These are phyloP conservation scores for Aspergillus flavus DNA, from an alignment of 2,329 filamentous ascomycete genomes.

Conservation along the genomic window DNA sequence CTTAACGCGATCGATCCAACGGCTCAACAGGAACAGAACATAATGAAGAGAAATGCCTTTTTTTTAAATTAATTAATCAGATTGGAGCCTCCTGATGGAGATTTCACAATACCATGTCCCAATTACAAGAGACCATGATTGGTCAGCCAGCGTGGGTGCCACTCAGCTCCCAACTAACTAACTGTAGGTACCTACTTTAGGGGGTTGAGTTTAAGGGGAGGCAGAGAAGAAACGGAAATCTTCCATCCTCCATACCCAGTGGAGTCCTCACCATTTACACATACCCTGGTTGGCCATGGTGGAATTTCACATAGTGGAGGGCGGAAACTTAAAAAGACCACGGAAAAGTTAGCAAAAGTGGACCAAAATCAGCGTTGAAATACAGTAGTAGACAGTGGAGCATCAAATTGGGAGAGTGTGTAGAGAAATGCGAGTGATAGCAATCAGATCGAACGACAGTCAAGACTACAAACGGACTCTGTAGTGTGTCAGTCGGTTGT, in stretches of 20 bases:
- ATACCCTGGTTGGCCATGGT: neutral
- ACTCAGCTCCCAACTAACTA: neutral
- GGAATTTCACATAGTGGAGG: neutral
- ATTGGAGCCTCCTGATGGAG: neutral
- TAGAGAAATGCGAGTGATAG: neutral
- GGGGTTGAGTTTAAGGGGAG: neutral
- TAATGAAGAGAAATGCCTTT: neutral
- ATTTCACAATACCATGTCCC: neutral
- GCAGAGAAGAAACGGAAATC: neutral
- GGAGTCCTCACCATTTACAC: neutral
- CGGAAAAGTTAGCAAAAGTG: neutral
- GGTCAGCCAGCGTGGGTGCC: neutral
- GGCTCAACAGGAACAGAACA: neutral
- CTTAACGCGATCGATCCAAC: neutral
- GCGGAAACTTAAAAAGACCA: neutral
- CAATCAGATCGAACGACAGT: neutral
- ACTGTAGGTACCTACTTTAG: conserved; percentile 1
- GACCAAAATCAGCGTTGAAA: neutral
- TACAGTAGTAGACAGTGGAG: neutral
- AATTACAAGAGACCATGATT: neutral
- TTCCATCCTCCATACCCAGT: neutral
- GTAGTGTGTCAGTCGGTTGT: neutral
- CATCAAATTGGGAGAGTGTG: neutral
- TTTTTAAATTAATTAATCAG: neutral
- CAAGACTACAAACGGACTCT: neutral